phyloP scores from a whole-genome alignment of 2,329 filamentous ascomycete genomes.

The Cyclaneusma minus region DNA sequence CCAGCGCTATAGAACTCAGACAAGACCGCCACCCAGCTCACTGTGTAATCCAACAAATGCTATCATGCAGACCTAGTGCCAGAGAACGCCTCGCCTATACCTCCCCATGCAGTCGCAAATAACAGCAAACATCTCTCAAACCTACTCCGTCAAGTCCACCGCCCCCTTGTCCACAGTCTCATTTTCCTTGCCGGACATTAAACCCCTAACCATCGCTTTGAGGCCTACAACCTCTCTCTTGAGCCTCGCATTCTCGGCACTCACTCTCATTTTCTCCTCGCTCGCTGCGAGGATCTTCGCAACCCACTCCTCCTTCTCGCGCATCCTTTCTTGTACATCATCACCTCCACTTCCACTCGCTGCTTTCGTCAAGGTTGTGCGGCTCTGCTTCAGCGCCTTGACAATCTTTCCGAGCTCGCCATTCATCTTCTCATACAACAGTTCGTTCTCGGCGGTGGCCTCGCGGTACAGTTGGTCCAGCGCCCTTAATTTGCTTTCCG shows the following conservation, averaged over 20 bases:
- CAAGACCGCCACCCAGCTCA: no score
- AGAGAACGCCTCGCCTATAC: no score
- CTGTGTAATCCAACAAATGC: no score
- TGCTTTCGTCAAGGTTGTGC: no score
- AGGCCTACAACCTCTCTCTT: constrained; percentile 69
- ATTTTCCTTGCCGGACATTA: no score
- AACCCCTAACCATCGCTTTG: constrained; percentile 37
- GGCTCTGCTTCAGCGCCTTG: constrained; percentile 56
- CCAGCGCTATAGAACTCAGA: no score
- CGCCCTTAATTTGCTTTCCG: constrained; percentile 63
- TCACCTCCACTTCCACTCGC: constrained; percentile 58
- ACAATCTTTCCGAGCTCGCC: constrained; percentile 75
- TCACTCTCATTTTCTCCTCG: constrained; percentile 62
- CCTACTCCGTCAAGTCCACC: no score
- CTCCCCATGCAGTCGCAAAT: no score
- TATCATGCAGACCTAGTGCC: no score
- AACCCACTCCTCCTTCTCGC: constrained; percentile 68
- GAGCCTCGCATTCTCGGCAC: constrained; percentile 73
- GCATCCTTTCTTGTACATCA: no score
- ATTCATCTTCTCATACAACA: constrained; percentile 84
- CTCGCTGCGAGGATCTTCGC: constrained; percentile 53
- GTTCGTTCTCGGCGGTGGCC: constrained; percentile 77
- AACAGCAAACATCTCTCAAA: no score
- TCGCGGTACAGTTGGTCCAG: constrained; percentile 85
- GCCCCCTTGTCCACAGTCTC: no score